Conservation (phyloP, 2,329 filamentous ascomycete species). For the Sphaerulina musiva region DNA sequence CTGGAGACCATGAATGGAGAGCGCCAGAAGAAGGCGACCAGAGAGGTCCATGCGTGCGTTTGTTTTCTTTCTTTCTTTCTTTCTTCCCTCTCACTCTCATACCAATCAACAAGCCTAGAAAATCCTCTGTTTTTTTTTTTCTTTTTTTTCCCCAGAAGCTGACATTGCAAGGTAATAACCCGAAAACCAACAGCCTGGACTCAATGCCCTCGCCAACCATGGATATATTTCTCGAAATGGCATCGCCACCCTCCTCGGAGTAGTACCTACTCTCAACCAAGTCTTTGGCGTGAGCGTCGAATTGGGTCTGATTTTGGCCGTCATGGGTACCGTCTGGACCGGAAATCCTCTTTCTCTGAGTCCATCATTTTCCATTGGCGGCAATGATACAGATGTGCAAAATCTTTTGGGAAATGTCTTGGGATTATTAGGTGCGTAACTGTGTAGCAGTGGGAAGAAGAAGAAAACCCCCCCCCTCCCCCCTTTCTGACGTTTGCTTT, state of each 20-base stretch:
- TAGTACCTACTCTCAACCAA: conserved; percentile 14
- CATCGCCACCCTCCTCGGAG: conserved; percentile 18
- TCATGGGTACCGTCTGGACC: conserved; percentile 30
- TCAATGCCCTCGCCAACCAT: conserved; percentile 20
- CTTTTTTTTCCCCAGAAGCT: background rate
- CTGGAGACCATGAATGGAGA: conserved; percentile 8
- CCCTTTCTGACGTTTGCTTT: background rate
- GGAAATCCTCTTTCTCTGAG: conserved; percentile 39
- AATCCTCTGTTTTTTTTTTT: too few relatives aligned
- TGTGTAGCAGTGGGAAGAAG: too few relatives aligned
- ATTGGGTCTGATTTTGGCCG: conserved; percentile 27
- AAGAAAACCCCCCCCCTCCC: too few relatives aligned
- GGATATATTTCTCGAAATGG: conserved; percentile 19
- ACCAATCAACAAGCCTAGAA: too few relatives aligned
- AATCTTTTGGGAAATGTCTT: conserved; percentile 43
- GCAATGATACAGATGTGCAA: conserved; percentile 25
- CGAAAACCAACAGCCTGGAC: background rate
- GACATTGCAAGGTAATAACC: background rate
- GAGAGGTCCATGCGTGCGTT: conserved; percentile 11
- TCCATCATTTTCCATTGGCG: conserved; percentile 29
- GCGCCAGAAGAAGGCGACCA: conserved; percentile 14
- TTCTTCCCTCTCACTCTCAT: too few relatives aligned
- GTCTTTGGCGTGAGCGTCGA: conserved; percentile 31
- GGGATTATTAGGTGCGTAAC: conserved; percentile 20
- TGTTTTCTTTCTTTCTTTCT: background rate